Conservation (phyloP, 371 early-diverging fungal genomes). For the Mortierella sp. region DNA sequence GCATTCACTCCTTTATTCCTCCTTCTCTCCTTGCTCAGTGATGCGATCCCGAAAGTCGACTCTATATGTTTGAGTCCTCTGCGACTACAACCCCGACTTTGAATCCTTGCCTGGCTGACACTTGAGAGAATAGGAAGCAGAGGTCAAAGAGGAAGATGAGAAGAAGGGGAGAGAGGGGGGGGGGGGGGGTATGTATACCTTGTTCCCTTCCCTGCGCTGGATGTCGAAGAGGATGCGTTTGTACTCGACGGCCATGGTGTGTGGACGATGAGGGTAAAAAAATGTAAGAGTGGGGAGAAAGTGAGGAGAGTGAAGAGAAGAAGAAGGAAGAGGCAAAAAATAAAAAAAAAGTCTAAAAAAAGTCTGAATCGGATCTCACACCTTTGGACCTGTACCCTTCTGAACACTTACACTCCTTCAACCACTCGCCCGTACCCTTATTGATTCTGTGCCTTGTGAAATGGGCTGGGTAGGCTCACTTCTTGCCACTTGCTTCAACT, state of each 20-base stretch:
- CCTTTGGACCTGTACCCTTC: background rate
- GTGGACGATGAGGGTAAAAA: conserved; percentile 4
- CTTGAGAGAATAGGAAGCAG: background rate
- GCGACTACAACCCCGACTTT: background rate
- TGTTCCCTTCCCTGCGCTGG: conserved; percentile 80
- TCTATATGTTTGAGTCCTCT: background rate
- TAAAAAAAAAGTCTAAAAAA: background rate
- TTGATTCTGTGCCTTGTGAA: background rate
- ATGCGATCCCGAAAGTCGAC: conserved; percentile 1
- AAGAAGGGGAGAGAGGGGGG: background rate
- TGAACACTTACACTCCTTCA: no score
- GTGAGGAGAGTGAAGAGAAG: background rate
- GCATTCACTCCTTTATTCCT: background rate
- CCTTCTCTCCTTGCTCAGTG: no score
- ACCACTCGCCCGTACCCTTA: background rate
- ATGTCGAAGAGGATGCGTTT: conserved; percentile 79
- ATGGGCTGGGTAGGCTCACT: conserved; percentile 3
- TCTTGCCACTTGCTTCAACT: background rate
- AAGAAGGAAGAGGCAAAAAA: background rate
- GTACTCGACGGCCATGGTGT: conserved; percentile 68
- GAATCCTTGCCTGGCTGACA: background rate
- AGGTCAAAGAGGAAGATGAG: background rate
- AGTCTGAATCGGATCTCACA: background rate
- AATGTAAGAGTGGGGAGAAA: background rate
- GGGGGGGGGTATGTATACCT: conserved; percentile 44